phyloP scores from a whole-genome alignment of 1,139 yeast genomes.

The Hansenula lynferdii region DNA sequence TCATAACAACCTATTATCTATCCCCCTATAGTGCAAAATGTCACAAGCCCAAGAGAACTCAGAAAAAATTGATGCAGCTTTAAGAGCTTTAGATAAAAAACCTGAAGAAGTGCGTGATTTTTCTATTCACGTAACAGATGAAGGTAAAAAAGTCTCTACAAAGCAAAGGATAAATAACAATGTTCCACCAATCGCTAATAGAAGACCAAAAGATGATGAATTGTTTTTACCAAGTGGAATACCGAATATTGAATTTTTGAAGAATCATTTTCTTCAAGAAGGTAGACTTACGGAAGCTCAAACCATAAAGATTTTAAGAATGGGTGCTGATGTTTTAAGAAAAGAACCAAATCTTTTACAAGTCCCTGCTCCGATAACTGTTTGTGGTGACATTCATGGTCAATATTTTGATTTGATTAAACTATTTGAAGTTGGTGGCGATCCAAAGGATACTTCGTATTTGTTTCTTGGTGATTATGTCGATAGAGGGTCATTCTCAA shows the following conservation, averaged over 20 bases:
- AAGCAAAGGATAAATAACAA: conserved; percentile 59
- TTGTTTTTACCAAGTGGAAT: conserved; percentile 59
- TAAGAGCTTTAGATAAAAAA: conserved; percentile 63
- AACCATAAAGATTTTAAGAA: conserved; percentile 58
- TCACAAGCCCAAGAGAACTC: conserved; percentile 38
- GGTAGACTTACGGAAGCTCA: conserved; percentile 77
- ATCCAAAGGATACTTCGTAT: conserved; percentile 72
- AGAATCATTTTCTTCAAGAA: conserved; percentile 71
- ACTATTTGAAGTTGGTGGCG: conserved; percentile 92
- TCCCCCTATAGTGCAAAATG: conserved; percentile 7
- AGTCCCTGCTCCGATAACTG: conserved; percentile 91
- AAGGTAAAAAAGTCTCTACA: conserved; percentile 64
- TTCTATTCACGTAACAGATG: conserved; percentile 58
- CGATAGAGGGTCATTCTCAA: conserved; percentile 89
- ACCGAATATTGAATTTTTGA: conserved; percentile 70
- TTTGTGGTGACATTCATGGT: conserved; percentile 97
- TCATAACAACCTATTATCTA: too few species aligned
- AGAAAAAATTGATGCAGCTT: conserved; percentile 67
- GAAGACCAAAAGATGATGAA: conserved; percentile 62
- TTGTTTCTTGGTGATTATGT: conserved; percentile 94
- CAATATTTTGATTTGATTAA: conserved; percentile 90
- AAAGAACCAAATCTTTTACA: conserved; percentile 75
- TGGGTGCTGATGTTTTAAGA: conserved; percentile 64
- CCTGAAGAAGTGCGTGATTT: conserved; percentile 34
- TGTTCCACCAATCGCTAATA: conserved; percentile 67